Percentiles rank a stretch among this genome's conserved stretches.
These are phyloP conservation scores for Xerocomellus intermedius DNA, from an alignment of 768 basidiomycete species.

Conservation along the genomic window DNA sequence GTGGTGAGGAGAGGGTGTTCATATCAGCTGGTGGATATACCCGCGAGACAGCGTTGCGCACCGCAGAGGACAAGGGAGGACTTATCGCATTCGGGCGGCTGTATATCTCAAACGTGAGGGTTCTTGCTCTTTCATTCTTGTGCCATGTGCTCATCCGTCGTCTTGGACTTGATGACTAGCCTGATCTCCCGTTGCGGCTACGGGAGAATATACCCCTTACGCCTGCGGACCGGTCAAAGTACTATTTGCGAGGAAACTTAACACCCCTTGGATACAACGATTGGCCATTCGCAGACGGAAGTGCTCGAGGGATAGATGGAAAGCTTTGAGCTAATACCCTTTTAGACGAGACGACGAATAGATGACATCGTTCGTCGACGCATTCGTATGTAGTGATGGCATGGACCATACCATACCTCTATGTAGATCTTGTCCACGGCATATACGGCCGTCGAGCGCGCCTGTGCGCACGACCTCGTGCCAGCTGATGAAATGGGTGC, in stretches of 20 bases:
- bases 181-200: slow-evolving; percentile 21
- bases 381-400: too few species aligned
- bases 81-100: neutral
- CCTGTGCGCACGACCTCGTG: too few species aligned
- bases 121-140: neutral
- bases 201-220: slow-evolving; percentile 17
- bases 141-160: neutral
- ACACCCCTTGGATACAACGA: slow-evolving; percentile 1
- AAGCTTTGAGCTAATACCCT: neutral
- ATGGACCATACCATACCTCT: too few species aligned
- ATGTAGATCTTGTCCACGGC: too few species aligned
- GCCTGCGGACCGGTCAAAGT: slow-evolving; percentile 18
- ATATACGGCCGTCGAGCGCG: too few species aligned
- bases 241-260: slow-evolving; percentile 25
- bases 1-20: neutral
- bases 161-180: slow-evolving; percentile 12
- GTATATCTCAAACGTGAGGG: slow-evolving; percentile 2
- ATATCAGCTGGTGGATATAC: neutral
- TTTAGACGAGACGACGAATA: too few species aligned
- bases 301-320: neutral
- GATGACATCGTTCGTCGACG: too few species aligned
- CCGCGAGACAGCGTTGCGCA: neutral
- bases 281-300: slow-evolving; percentile 15
- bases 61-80: neutral
- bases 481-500: too few species aligned